These are phyloP conservation scores for Blepharisma stoltei DNA, from an alignment of 73 alveolate species.

Conservation along the genomic window DNA sequence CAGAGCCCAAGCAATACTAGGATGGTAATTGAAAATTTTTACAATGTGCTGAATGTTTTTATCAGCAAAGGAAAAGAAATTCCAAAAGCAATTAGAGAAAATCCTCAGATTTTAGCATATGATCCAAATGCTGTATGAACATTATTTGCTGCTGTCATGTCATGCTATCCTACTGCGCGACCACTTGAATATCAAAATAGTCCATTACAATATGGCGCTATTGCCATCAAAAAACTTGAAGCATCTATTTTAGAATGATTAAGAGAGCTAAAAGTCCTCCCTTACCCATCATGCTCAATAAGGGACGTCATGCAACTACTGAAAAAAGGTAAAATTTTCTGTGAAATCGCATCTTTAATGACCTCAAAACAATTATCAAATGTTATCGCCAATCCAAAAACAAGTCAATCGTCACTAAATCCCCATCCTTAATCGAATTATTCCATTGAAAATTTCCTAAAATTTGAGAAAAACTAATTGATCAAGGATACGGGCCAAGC, in stretches of 20 bases:
- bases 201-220: conserved; percentile 23
- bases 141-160: not conserved
- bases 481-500: too few species aligned
- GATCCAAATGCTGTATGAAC: not conserved
- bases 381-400: not conserved
- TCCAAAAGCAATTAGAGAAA: not conserved
- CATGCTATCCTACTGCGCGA: not conserved
- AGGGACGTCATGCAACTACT: not conserved
- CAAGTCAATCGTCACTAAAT: not conserved
- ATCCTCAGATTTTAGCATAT: not conserved
- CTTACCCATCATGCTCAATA: not conserved
- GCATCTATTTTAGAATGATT: not conserved
- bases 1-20: not conserved
- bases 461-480: too few species aligned
- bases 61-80: not conserved
- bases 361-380: not conserved
- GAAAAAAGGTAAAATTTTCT: not conserved
- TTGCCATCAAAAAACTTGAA: conserved; percentile 12
- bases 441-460: too few species aligned
- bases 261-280: not conserved
- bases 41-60: not conserved
- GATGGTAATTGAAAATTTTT: not conserved
- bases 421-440: too few species aligned
- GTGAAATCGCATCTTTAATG: not conserved
- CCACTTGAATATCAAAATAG: conserved; percentile 13